Base-by-base conservation (phyloP, 148 eudicot species). In the Chenopodium suecicum region DNA sequence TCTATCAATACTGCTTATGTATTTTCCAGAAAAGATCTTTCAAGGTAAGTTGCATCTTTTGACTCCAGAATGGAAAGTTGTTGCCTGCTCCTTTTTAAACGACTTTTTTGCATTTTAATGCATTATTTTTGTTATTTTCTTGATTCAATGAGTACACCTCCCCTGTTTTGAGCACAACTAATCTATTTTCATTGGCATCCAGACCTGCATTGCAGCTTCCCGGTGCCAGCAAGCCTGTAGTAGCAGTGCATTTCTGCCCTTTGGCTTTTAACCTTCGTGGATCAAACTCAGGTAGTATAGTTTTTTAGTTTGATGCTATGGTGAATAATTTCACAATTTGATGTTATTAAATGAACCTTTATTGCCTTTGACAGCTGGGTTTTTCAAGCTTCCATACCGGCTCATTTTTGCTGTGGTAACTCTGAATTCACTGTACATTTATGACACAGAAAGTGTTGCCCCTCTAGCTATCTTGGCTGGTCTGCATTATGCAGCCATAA, bases 181-280 rank as follows among this genome's bases (percentile, higher is more conserved):
- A 74, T 31, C 52, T 73, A 27, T 44, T 27, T 60, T 80, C 48
- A 83, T 84, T 78, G 67, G 32, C 76, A 79, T 74, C 66, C 91
- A 97, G 98, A 86, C 99, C 99, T 60, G 93, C 98, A n/a, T 75
- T 97, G 69, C 87, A 92, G 89, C 98, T 97, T 81, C 98, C 99
- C 44, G 91, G 95, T 88, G 99, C 94, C 73, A 92, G 88, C 89
- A 97, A 92, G 89, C 95, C 99, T 87, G 91, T 94, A 25, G 90
- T 97, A 46, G 99, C 99, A 50, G 98, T 92, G 78, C 92, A 95
- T 64, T 94, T 97, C 90, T 94, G 97, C 87, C 95, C 99, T 68
- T 63, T 87, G 84, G 91, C 90, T 37, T 94, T 92, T 83, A 84
- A 73, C 70, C 88, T 92, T 68, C 88, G 89, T 71, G 91, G 91